Evolutionary conservation across 2,329 filamentous ascomycete species (phyloP), one percentile per base, ranked within the genome.

Genomic region (Talaromyces sp.): DNA sequence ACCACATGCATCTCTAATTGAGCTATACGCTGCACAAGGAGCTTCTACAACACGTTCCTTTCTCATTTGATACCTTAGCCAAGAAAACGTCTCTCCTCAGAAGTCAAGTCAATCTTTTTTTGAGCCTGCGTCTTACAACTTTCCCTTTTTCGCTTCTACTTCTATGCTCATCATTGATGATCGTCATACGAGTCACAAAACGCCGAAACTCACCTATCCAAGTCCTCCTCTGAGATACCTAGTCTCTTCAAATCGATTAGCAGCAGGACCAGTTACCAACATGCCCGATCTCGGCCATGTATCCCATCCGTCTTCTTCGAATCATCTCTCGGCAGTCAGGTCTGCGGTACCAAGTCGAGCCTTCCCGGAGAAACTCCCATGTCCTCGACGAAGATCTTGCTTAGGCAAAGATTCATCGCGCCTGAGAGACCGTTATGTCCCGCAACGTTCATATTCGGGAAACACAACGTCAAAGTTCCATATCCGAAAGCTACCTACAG

Each of bases 361-460:
- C 19, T 27, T 34, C 11, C 29, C n/a, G 13, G 34, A 19, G 36
- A 43, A 25, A 29, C 49, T 19, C 31, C 43, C 29, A 19, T 31
- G 47, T 40, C 29, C 29, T 27, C 27, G 34, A 3, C 60, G n/a
- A 29, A 53, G 58, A 49, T n/a, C 36, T 22, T 19, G 10, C 53
- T 15, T 56, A 11, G 29, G 5, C 10, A 36, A 38, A 56, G 29
- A 22, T 17, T 38, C 40, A 34, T 53, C 40, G 34, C 15, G 7
- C 25, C n/a, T 25, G 25, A 31, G 59, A 25, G 88, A 90, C 73
- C 82, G 88, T 31, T 90, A 89, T 71, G 82, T 89, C 53, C 80
- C 84, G 36, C 71, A 72, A 61, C 79, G 83, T 58, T 78, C 79
- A 58, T 78, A 78, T 56, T 74, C 76, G 5, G 75, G 77, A 25